phyloP scores from a whole-genome alignment of 106 monocot species.

The Alisma plantagoaquatica region DNA sequence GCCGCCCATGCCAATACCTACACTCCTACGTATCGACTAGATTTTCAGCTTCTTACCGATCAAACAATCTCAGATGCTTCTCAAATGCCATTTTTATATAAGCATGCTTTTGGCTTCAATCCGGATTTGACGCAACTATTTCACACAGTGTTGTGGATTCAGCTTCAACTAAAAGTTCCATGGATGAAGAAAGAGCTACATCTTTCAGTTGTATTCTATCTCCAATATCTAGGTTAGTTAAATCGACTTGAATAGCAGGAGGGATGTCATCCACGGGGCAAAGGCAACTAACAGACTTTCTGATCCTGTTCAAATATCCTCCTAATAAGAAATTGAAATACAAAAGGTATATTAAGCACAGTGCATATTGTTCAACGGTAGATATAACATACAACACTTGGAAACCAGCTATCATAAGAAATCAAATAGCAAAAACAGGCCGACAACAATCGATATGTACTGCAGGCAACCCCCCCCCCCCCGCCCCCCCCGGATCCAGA shows the following conservation, averaged over 20 bases:
- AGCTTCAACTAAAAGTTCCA: conserved; percentile 57
- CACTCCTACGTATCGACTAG: no score
- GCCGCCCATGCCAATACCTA: no score
- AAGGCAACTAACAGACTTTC: conserved; percentile 49
- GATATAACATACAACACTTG: not conserved
- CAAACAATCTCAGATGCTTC: no score
- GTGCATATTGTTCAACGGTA: not conserved
- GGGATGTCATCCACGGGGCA: conserved; percentile 71
- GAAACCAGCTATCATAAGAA: not conserved
- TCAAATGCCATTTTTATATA: no score
- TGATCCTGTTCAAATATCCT: conserved; percentile 72
- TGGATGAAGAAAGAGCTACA: conserved; percentile 42
- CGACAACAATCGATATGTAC: not conserved
- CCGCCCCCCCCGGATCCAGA: no score
- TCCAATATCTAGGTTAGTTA: conserved; percentile 63
- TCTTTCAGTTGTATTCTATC: conserved; percentile 52
- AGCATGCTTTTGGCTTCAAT: no score
- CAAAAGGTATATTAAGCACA: no score
- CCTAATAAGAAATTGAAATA: conserved; percentile 26
- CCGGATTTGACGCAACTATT: no score
- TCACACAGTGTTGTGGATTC: no score
- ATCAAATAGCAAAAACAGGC: not conserved
- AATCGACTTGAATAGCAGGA: conserved; percentile 69
- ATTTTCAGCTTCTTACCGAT: no score
- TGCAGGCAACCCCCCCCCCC: no score